A percentile compares a stretch with the other conserved stretches of the same genome.
phyloP scores from a whole-genome alignment of 2,329 filamentous ascomycete genomes.

The Fusarium brachygibbosum region DNA sequence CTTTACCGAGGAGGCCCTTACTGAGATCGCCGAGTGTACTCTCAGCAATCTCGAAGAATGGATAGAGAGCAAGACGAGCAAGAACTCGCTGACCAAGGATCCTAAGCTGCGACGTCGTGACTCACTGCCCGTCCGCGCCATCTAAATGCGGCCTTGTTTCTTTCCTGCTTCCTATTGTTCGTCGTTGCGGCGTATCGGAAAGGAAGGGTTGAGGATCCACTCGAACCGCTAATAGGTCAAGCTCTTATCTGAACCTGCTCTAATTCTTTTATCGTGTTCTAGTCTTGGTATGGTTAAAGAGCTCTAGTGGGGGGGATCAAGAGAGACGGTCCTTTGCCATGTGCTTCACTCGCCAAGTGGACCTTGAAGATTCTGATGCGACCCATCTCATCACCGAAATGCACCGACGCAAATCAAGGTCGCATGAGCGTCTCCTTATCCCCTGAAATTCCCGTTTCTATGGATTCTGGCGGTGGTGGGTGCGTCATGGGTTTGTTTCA shows the following conservation, averaged over 20 bases:
- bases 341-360: constrained; percentile 37
- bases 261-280: constrained; percentile 2
- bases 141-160: constrained; percentile 37
- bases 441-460: constrained; percentile 31
- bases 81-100: constrained; percentile 53
- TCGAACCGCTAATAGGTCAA: background rate
- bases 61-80: constrained; percentile 49
- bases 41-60: constrained; percentile 68
- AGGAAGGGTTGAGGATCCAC: constrained; percentile 1
- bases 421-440: constrained; percentile 40
- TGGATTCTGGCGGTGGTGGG: background rate
- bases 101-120: constrained; percentile 45
- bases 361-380: constrained; percentile 35
- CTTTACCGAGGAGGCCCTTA: constrained; percentile 75
- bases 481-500: background rate
- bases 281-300: background rate
- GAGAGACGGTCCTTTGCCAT: constrained; percentile 32
- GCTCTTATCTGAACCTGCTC: background rate
- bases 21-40: constrained; percentile 73
- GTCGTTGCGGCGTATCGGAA: background rate
- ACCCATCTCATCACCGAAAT: constrained; percentile 47
- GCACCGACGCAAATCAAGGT: constrained; percentile 33
- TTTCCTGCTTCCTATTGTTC: background rate
- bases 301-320: constrained; percentile 4
- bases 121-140: constrained; percentile 52